Base-by-base conservation (phyloP, 2,329 filamentous ascomycete genomes). In the Phaeophleospora eucalypticola region DNA sequence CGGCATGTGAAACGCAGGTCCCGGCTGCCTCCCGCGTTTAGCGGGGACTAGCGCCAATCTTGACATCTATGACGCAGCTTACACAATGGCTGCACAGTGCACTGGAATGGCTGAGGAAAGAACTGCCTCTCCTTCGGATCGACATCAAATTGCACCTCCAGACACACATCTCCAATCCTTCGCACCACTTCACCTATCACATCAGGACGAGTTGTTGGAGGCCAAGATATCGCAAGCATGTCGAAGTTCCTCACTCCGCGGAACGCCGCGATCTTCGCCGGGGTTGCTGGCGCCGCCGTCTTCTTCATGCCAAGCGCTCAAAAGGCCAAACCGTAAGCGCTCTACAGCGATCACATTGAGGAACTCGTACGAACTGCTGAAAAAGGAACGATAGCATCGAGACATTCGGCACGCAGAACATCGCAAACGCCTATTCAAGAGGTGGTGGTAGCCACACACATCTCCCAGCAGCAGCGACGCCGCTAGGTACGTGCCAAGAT, bases 391-490 rank as follows among this genome's bases (percentile, higher is more conserved):
- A 63, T 42, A 49, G 58, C 6, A 62, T 68, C 49, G 56, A 67
- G 41, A 68, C 65, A 2, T 63, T 58, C 27, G 65, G 57, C 39
- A 56, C 61, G 14, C 58, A 65, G 48, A 63, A 63, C 51, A 60
- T 69, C 17, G 63, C 56, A 36, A 56, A 65, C 45, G 50, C 63
- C 34, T 65, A 59, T 43, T 63, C 65, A 6, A 48, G 60, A 29
- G 65, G 60, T 7, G 67, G 67, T 19, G 67, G 60, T 6, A 56
- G 58, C 21, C 57, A 59, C 36, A 67, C 59, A 24, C 65, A 68
- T 51, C 52, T 56, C 19, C 63, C 66, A 1, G 67, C 52, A 18
- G 53, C 60, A 17, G 66, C 65, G 12, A 68, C 66, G 21, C 56
- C 58, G 27, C 48, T 56, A 60, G 65, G 66, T 63, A 52, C 42